A percentile compares a stretch with the other conserved stretches of the same genome.
Evolutionary conservation across 2,329 filamentous ascomycete genomes (phyloP).

Genomic region (Sporothrix pallida): DNA sequence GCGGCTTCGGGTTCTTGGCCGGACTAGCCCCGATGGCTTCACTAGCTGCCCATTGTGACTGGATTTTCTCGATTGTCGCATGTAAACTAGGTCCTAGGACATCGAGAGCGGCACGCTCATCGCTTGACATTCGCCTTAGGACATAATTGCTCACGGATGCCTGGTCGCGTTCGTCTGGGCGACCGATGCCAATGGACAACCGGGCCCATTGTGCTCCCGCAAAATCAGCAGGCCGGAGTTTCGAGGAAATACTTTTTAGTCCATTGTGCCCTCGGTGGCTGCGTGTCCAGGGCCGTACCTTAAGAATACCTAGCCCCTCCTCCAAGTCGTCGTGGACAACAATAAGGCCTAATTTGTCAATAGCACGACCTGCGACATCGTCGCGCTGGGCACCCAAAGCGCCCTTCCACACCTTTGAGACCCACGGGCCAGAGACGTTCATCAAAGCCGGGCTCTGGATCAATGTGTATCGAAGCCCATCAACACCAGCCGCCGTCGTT

Average conservation of each 20-base stretch:
- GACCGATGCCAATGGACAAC: conserved; percentile 85
- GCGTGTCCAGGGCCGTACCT: conserved; percentile 64
- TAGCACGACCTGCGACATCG: conserved; percentile 38
- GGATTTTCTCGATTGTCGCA: conserved; percentile 55
- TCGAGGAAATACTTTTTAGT: conserved; percentile 67
- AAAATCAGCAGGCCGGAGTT: conserved; percentile 52
- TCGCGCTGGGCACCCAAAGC: conserved; percentile 51
- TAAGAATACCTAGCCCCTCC: conserved; percentile 69
- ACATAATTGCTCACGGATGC: conserved; percentile 78
- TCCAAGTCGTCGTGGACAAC: conserved; percentile 92
- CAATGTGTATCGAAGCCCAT: conserved; percentile 63
- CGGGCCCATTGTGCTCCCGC: conserved; percentile 57
- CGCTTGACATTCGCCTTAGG: conserved; percentile 66
- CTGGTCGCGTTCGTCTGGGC: conserved; percentile 72
- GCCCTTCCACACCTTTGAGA: conserved; percentile 64
- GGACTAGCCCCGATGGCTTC: not conserved
- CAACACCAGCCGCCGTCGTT: conserved; percentile 41
- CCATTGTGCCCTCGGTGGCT: conserved; percentile 78
- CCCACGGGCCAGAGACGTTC: conserved; percentile 80
- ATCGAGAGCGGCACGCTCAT: conserved; percentile 59
- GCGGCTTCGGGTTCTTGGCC: conserved; percentile 16
- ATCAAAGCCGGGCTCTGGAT: conserved; percentile 79
- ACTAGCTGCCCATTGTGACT: conserved; percentile 46
- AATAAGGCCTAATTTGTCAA: conserved; percentile 57
- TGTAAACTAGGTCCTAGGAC: conserved; percentile 60